Conservation (phyloP, 495 filamentous ascomycete species). For the Penicillium pancosmium region DNA sequence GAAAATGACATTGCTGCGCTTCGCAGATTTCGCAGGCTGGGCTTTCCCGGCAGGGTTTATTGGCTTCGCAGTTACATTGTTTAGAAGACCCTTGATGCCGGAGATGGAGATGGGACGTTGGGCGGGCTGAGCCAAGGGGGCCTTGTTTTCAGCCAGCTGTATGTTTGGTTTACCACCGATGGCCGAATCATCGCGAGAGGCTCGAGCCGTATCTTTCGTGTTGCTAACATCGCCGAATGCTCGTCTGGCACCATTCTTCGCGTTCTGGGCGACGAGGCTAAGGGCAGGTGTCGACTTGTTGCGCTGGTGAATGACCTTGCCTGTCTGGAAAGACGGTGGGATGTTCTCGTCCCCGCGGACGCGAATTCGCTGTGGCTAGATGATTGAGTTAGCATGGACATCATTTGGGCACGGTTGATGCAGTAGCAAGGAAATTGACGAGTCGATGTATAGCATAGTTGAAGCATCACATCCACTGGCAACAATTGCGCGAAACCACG, state of each 20-base stretch:
- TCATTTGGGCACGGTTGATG: not conserved
- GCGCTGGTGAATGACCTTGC: conserved; percentile 71
- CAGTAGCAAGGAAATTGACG: not conserved
- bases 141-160: conserved; percentile 46
- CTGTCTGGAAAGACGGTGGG: conserved; percentile 47
- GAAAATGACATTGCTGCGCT: conserved; percentile 67
- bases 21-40: conserved; percentile 46
- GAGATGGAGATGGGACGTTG: conserved; percentile 62
- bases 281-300: conserved; percentile 80
- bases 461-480: not conserved
- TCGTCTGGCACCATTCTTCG: conserved; percentile 71
- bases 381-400: not conserved
- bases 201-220: conserved; percentile 54
- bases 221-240: conserved; percentile 84
- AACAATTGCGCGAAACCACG: not conserved
- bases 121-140: conserved; percentile 60
- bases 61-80: conserved; percentile 40
- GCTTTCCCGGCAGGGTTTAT: conserved; percentile 43
- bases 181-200: conserved; percentile 56
- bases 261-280: conserved; percentile 55
- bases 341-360: conserved; percentile 75
- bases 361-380: conserved; percentile 14
- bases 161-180: conserved; percentile 49
- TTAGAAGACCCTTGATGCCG: conserved; percentile 48
- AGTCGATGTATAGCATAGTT: not conserved